A percentile compares a stretch with the other conserved stretches of the same genome.
These are phyloP conservation scores for Drechslera avenae DNA, from an alignment of 2,329 filamentous ascomycete genomes.

Conservation along the genomic window DNA sequence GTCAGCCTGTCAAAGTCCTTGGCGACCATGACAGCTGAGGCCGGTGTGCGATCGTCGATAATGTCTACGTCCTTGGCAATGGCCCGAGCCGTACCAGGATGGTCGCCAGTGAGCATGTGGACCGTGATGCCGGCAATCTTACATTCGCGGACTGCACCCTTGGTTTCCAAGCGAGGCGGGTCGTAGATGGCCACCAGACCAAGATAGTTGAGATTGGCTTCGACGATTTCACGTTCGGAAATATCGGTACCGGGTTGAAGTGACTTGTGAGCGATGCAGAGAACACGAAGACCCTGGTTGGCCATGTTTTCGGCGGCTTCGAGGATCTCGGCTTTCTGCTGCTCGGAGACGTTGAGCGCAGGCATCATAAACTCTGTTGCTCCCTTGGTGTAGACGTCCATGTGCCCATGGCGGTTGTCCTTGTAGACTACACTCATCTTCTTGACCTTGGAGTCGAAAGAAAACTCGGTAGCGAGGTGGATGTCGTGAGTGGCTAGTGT, in stretches of 20 bases:
- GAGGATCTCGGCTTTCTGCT: constrained; percentile 26
- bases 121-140: constrained; percentile 55
- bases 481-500: constrained; percentile 36
- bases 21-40: constrained; percentile 50
- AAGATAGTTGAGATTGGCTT: constrained; percentile 71
- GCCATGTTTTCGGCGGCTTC: constrained; percentile 40
- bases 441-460: constrained; percentile 49
- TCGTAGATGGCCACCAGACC: constrained; percentile 89
- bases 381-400: constrained; percentile 48
- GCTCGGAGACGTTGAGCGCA: constrained; percentile 37
- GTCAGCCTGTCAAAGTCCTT: constrained; percentile 52
- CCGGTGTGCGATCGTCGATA: constrained; percentile 32
- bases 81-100: constrained; percentile 53
- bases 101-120: constrained; percentile 57
- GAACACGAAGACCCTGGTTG: constrained; percentile 46
- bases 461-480: constrained; percentile 45
- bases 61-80: constrained; percentile 57
- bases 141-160: constrained; percentile 55
- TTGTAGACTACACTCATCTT: constrained; percentile 50
- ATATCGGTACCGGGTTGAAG: constrained; percentile 35
- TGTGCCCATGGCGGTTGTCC: constrained; percentile 31
- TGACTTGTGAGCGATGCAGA: constrained; percentile 47
- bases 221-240: constrained; percentile 64
- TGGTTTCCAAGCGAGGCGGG: constrained; percentile 81
- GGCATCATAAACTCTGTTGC: constrained; percentile 47